Evolutionary conservation across 1,284 basidiomycete genomes (phyloP).

Genomic region (Apiotrichum domesticum): DNA sequence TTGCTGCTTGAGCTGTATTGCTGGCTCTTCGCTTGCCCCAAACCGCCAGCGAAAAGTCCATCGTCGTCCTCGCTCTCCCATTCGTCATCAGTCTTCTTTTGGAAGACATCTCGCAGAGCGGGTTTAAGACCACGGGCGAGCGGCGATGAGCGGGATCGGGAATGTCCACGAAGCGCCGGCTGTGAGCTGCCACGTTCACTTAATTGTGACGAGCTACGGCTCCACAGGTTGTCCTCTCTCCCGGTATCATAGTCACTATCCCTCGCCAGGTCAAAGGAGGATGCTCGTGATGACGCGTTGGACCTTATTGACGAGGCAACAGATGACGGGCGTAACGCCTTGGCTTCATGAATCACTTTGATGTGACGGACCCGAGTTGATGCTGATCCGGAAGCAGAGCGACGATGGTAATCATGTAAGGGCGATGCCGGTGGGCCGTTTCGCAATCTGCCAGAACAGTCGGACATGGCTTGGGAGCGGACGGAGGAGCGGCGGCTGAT

Average conservation of each 20-base stretch:
- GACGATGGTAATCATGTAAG: constrained; percentile 40
- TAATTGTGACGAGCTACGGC: no score
- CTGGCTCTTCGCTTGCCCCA: constrained; percentile 36
- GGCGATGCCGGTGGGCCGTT: constrained; percentile 26
- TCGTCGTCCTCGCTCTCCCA: constrained; percentile 46
- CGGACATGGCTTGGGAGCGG: constrained; percentile 31
- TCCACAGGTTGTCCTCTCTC: constrained; percentile 17
- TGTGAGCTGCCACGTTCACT: no score
- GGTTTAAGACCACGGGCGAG: constrained; percentile 23
- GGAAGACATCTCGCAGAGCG: constrained; percentile 48
- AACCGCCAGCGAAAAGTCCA: constrained; percentile 40
- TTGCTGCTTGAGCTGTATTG: not conserved
- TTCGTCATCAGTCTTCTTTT: constrained; percentile 44
- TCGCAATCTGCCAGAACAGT: constrained; percentile 18
- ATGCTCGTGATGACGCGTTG: constrained; percentile 27
- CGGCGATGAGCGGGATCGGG: constrained; percentile 22
- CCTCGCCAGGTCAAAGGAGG: constrained; percentile 2
- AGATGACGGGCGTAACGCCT: constrained; percentile 28
- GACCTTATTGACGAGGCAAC: constrained; percentile 36
- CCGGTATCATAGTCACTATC: constrained; percentile 30
- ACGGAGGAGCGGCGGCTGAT: constrained; percentile 26
- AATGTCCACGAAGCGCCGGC: constrained; percentile 15
- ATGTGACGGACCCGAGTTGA: constrained; percentile 38
- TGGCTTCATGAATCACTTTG: constrained; percentile 37
- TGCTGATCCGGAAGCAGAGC: constrained; percentile 33